These are phyloP conservation scores for Sanghuangporus sanghuang DNA, from an alignment of 1,284 basidiomycete genomes.

Conservation along the genomic window DNA sequence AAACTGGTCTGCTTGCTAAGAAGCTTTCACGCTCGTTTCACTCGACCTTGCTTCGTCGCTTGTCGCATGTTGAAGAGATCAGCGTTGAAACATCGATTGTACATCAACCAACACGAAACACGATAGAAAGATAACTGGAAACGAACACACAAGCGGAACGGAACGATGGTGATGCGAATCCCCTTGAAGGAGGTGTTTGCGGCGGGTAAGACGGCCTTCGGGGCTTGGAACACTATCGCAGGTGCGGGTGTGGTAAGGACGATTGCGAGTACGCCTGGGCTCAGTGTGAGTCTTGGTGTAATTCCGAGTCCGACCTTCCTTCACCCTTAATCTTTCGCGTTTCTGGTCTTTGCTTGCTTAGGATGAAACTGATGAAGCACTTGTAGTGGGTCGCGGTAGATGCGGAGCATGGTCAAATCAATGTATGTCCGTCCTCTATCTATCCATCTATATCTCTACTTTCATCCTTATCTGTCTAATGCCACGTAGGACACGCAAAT, in stretches of 20 bases:
- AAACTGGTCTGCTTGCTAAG: no score
- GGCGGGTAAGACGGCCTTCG: conserved; percentile 14
- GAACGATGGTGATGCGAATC: conserved; percentile 13
- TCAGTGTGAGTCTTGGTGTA: conserved; percentile 7
- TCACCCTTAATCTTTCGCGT: neutral
- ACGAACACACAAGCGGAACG: no score
- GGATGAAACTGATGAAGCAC: neutral
- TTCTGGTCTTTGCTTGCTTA: neutral
- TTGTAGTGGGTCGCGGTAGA: conserved; percentile 17
- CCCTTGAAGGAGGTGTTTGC: conserved; percentile 9
- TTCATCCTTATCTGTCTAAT: neutral
- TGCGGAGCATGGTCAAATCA: conserved; percentile 17
- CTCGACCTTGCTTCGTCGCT: no score
- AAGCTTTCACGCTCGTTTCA: no score
- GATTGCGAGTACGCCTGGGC: conserved; percentile 16
- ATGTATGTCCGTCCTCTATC: conserved; percentile 4
- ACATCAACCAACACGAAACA: neutral
- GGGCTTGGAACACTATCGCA: conserved; percentile 16
- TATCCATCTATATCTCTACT: neutral
- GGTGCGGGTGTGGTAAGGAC: conserved; percentile 11
- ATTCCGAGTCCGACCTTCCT: no score
- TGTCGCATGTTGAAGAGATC: neutral
- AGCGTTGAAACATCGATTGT: neutral
- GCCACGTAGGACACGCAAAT: conserved; percentile 10
- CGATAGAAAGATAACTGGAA: neutral